phyloP scores from a whole-genome alignment of 164 flowering plant genomes.

The Macadamia tetraphylla region DNA sequence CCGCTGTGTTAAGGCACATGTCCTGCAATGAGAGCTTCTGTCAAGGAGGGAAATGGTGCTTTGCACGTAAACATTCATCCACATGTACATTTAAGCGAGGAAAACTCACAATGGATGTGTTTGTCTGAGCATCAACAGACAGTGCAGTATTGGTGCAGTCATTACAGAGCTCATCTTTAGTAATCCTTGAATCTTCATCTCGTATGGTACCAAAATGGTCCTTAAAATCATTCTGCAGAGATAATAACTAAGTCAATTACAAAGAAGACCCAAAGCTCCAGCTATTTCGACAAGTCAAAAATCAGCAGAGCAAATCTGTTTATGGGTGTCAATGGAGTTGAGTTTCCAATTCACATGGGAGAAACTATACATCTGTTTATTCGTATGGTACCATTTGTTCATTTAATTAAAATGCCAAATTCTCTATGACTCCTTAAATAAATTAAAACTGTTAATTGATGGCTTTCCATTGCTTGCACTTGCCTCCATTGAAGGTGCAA shows the following conservation, averaged over 20 bases:
- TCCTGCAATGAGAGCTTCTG: constrained; percentile 20
- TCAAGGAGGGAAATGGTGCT: neutral
- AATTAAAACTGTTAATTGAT: neutral
- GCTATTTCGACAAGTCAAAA: too few species aligned
- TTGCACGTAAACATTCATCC: too few species aligned
- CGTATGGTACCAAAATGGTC: neutral
- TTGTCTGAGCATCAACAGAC: constrained; percentile 1
- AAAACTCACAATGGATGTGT: constrained; percentile 9
- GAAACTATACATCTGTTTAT: too few species aligned
- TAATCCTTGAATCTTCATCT: constrained; percentile 3
- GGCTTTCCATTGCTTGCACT: neutral
- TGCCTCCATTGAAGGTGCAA: constrained; percentile 30
- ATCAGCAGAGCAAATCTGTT: too few species aligned
- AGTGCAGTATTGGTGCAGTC: neutral
- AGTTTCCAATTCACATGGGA: too few species aligned
- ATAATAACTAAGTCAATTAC: too few species aligned
- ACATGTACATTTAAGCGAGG: neutral
- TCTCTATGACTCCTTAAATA: neutral
- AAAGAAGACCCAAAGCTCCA: too few species aligned
- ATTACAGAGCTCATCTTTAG: constrained; percentile 7
- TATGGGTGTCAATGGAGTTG: too few species aligned
- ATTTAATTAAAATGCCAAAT: neutral
- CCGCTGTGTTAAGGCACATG: constrained; percentile 6
- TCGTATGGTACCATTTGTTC: neutral
- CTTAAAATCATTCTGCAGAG: constrained; percentile 14